Percentiles rank a stretch among this genome's conserved stretches.
Conservation (phyloP, 306 rosid species). For the Prunus kanzakura region DNA sequence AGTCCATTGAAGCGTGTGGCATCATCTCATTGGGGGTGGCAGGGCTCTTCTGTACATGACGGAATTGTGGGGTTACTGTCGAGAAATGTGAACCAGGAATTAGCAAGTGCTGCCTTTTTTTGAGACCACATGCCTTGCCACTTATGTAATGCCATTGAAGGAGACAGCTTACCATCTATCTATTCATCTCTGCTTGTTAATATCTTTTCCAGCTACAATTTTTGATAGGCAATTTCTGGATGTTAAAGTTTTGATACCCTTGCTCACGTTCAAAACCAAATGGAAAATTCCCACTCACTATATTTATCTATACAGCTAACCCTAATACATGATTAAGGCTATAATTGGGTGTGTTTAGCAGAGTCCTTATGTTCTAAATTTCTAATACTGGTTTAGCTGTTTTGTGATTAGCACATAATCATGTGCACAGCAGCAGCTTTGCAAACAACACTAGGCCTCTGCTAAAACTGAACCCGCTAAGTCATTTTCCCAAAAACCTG, state of each 20-base stretch:
- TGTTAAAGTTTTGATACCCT: neutral
- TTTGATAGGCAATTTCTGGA: neutral
- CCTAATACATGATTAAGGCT: neutral
- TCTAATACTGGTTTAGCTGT: neutral
- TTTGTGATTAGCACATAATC: neutral
- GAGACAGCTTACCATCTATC: conserved; percentile 45
- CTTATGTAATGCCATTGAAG: conserved; percentile 46
- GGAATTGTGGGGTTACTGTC: conserved; percentile 38
- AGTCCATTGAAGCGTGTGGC: neutral
- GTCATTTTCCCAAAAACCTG: neutral
- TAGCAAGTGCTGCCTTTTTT: conserved; percentile 48
- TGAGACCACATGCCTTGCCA: conserved; percentile 64
- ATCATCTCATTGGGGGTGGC: neutral
- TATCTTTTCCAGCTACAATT: neutral
- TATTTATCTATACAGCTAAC: neutral
- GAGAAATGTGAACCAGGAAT: conserved; percentile 46
- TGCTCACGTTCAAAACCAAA: neutral
- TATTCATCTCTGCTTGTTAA: neutral
- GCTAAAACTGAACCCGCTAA: neutral
- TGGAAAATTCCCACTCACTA: neutral
- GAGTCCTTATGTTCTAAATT: neutral
- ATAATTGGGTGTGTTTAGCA: neutral
- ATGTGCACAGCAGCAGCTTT: neutral
- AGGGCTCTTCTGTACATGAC: conserved; percentile 34
- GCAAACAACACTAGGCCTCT: neutral